Evolutionary conservation across 257 asterid genomes (phyloP), one percentile per base, ranked within the genome.

Genomic region (Scutellaria baicalensis): DNA sequence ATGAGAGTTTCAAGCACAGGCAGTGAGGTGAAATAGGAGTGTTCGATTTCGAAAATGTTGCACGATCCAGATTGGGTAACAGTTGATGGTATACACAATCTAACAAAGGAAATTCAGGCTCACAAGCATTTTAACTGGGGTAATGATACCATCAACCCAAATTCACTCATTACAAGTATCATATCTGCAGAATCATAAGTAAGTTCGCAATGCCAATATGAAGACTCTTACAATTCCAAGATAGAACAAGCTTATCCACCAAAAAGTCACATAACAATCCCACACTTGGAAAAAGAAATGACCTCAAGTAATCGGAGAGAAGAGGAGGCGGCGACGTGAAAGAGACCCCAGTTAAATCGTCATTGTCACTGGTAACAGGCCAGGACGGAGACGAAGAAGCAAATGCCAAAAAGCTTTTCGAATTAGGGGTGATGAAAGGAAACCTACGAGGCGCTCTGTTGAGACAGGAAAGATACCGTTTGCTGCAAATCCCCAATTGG

Each of bases 241-340:
- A n/a, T n/a, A n/a, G n/a, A n/a, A n/a, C n/a, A n/a, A n/a, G n/a
- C n/a, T n/a, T n/a, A n/a, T n/a, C n/a, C n/a, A n/a, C n/a, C n/a
- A n/a, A n/a, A n/a, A n/a, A n/a, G n/a, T n/a, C n/a, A n/a, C n/a
- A n/a, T n/a, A n/a, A n/a, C n/a, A n/a, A n/a, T n/a, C n/a, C n/a
- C n/a, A n/a, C n/a, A n/a, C n/a, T n/a, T 23, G 3, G 0, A 21
- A 35, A 5, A 20, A 57, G 14, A 14, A 12, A 58, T 58, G 71
- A 89, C 95, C 86, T 84, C 72, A 85, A 73, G 65, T 69, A 72
- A 33, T 61, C 79, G 8, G 84, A 74, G 8, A 75, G 71, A 20
- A 58, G 64, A 18, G 74, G 78, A 14, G 76, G 69, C 45, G 49
- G 82, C 31, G 74, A 14, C 62, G 76, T 13, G 68, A 75, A 71